Conservation (phyloP, 2,329 filamentous ascomycete genomes). For the Pleoardoris graminearum region DNA sequence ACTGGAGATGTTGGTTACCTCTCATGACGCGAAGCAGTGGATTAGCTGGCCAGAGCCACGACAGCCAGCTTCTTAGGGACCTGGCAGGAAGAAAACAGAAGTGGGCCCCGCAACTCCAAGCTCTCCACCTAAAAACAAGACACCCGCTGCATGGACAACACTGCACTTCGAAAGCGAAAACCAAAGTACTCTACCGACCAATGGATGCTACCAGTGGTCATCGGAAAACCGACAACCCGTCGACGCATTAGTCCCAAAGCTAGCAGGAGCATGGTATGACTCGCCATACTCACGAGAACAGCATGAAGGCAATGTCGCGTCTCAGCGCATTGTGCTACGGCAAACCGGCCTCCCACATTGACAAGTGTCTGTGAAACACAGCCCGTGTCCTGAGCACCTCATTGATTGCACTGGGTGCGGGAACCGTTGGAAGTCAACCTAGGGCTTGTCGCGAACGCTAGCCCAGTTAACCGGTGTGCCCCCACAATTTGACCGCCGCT, state of each 20-base stretch:
- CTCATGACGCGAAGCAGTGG: slow-evolving; percentile 19
- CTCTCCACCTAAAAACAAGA: slow-evolving; percentile 10
- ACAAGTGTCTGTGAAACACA: background rate
- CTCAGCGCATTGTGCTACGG: background rate
- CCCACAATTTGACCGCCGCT: slow-evolving; percentile 10
- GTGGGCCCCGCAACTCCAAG: slow-evolving; percentile 3
- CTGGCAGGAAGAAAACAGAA: slow-evolving; percentile 5
- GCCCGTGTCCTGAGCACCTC: background rate
- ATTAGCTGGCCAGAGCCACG: slow-evolving; percentile 25
- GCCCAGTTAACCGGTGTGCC: slow-evolving; percentile 6
- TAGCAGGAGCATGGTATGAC: slow-evolving; percentile 5
- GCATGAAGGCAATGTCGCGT: slow-evolving; percentile 2
- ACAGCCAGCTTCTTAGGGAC: slow-evolving; percentile 1
- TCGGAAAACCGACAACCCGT: slow-evolving; percentile 9
- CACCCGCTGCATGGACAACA: slow-evolving; percentile 5
- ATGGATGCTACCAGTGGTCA: background rate
- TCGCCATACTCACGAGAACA: slow-evolving; percentile 2
- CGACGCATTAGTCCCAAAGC: slow-evolving; percentile 15
- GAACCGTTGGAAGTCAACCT: slow-evolving; percentile 3
- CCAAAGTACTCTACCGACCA: background rate
- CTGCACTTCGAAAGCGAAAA: background rate
- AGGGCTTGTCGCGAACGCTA: slow-evolving; percentile 9
- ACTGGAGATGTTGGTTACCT: slow-evolving; percentile 10
- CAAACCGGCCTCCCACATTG: background rate
- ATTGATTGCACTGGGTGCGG: background rate